Evolutionary conservation across 2,329 filamentous ascomycete species (phyloP), one percentile per base, ranked within the genome.

Genomic region (Huntiella omanensis): DNA sequence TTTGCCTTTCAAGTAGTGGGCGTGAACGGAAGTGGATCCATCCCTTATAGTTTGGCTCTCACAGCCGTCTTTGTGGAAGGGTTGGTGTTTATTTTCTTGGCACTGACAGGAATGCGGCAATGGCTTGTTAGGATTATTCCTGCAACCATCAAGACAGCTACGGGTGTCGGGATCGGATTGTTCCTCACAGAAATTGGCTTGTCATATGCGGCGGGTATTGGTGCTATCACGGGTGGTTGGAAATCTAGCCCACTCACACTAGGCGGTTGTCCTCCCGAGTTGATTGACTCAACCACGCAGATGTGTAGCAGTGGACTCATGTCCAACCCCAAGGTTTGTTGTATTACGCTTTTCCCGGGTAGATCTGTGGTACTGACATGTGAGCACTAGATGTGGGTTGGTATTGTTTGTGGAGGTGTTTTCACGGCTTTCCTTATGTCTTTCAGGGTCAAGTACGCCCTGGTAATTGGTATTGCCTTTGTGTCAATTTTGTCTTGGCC

Each of bases 181-280:
- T 77, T 78, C 52, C 62, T 80, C 17, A 77, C 75, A 0, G 68
- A 76, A 51, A 75, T 76, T 50, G 75, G 75, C 1, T 66, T 80
- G 52, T 84, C 82, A 0, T 91, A 91, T 58, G 78, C 76, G 16
- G 77, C 82, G 40, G 86, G 86, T 47, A 87, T 94, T 54, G 85
- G 86, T 12, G 70, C 83, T 32, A 77, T 93, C 51, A 85, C 81
- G 0, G 84, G 84, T 22, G 74, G 74, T 3, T 59, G 58, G 10
- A 59, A 59, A 16, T 66, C 71, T 1, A 86, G 83, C 0, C 85
- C 86, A 0, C 67, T 91, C 28, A 73, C 83, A 33, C 68, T 93
- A 39, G 85, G 75, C 1, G 86, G 85, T 3, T 93, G 85, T 54
- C 68, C 72, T 0, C 55, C 66, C 0, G 67, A 77, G 40, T 67